phyloP scores from a whole-genome alignment of 768 basidiomycete genomes.

The Tremella yokohamensis region DNA sequence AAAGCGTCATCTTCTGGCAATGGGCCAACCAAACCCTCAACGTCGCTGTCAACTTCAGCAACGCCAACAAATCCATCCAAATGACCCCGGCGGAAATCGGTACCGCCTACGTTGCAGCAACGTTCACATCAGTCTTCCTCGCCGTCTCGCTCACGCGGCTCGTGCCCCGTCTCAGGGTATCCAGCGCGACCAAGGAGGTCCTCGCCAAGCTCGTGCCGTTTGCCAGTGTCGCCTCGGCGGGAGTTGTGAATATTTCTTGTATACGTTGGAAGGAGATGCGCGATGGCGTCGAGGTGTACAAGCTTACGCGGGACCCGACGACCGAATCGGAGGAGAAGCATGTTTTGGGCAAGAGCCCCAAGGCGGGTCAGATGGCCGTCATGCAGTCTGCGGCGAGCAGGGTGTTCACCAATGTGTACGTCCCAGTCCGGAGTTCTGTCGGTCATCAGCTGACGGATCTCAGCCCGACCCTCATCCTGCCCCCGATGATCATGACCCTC shows the following conservation, averaged over 20 bases:
- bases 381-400: constrained; percentile 52
- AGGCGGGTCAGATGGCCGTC: constrained; percentile 52
- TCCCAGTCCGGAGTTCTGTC: constrained; percentile 5
- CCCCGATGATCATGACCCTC: constrained; percentile 52
- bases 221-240: constrained; percentile 52
- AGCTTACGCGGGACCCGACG: constrained; percentile 28
- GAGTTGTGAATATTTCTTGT: constrained; percentile 53
- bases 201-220: constrained; percentile 50
- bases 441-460: background rate
- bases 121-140: constrained; percentile 51
- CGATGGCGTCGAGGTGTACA: constrained; percentile 50
- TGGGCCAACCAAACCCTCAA: constrained; percentile 53
- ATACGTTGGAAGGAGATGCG: constrained; percentile 54
- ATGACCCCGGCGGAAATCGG: constrained; percentile 52
- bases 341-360: constrained; percentile 50
- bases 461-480: constrained; percentile 53
- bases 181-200: constrained; percentile 36
- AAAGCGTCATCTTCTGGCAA: constrained; percentile 47
- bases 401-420: constrained; percentile 53
- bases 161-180: constrained; percentile 48
- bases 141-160: constrained; percentile 51
- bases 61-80: constrained; percentile 53
- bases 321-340: constrained; percentile 38
- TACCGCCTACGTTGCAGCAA: constrained; percentile 52
- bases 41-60: constrained; percentile 52